Percentiles rank a stretch among this genome's conserved stretches.
phyloP scores from a whole-genome alignment of 2,329 filamentous ascomycete genomes.

The Metarhizium robertsii region DNA sequence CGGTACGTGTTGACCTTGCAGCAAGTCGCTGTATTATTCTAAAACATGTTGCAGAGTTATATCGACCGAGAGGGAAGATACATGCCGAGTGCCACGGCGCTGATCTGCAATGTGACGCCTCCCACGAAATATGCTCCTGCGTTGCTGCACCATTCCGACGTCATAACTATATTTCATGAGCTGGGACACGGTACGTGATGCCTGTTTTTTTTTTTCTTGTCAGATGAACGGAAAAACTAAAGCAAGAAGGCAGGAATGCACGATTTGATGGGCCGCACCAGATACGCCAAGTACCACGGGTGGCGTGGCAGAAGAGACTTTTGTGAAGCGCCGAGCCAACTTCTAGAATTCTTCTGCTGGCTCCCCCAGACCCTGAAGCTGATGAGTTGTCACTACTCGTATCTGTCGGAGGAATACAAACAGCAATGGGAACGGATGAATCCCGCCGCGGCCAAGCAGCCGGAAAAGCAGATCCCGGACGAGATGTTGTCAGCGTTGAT shows the following conservation, averaged over 20 bases:
- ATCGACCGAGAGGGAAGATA: slow-evolving; percentile 1
- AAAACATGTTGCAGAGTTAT: neutral
- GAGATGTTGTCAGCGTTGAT: slow-evolving; percentile 37
- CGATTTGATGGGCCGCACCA: slow-evolving; percentile 24
- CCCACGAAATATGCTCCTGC: neutral
- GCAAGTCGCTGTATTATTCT: neutral
- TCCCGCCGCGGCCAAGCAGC: no score
- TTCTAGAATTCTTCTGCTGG: slow-evolving; percentile 34
- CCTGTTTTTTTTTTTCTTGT: neutral
- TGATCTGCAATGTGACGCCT: slow-evolving; percentile 2
- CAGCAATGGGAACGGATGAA: neutral
- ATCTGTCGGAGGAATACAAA: slow-evolving; percentile 10
- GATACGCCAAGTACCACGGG: slow-evolving; percentile 26
- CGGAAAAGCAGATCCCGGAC: slow-evolving; percentile 27
- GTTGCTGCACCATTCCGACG: slow-evolving; percentile 2
- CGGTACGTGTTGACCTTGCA: neutral
- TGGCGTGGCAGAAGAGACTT: slow-evolving; percentile 24
- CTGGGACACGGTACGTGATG: slow-evolving; percentile 15
- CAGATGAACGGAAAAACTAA: neutral
- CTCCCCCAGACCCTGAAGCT: slow-evolving; percentile 18
- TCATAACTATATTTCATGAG: slow-evolving; percentile 10
- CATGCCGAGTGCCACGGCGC: neutral
- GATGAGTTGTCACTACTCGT: slow-evolving; percentile 30
- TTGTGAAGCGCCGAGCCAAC: slow-evolving; percentile 28
- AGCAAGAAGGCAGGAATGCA: slow-evolving; percentile 14